These are phyloP conservation scores for Magnolia changhungtana DNA, from an alignment of 164 flowering plant species.

Conservation along the genomic window DNA sequence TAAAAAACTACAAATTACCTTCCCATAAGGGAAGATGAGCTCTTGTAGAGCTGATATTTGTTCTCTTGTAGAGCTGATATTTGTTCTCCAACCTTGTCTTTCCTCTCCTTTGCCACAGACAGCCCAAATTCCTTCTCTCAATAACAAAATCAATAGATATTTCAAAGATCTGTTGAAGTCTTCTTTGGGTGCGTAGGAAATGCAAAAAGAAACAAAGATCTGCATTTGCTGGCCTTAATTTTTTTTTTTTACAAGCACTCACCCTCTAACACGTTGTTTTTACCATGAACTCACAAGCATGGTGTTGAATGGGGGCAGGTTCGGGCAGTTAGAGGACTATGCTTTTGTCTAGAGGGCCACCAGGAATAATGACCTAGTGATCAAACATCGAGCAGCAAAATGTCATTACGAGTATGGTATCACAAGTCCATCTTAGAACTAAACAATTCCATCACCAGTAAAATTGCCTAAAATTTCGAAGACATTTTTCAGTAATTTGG, in stretches of 20 bases:
- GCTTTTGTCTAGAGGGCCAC: constrained; percentile 94
- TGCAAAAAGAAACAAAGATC: background rate
- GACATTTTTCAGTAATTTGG: background rate
- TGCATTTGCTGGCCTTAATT: too few species aligned
- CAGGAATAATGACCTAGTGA: constrained; percentile 98
- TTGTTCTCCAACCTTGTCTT: constrained; percentile 83
- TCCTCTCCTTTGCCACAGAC: constrained; percentile 53
- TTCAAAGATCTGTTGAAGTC: too few species aligned
- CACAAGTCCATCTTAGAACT: constrained; percentile 97
- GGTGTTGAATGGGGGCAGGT: constrained; percentile 92
- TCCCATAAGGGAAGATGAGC: constrained; percentile 89
- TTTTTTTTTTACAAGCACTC: constrained; percentile 5
- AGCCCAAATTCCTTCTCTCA: too few species aligned
- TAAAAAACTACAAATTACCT: constrained; percentile 37
- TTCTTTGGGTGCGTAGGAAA: background rate
- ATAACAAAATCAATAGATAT: too few species aligned
- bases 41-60: constrained; percentile 68
- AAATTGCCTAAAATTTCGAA: constrained; percentile 60
- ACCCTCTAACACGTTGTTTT: constrained; percentile 98
- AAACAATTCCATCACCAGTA: constrained; percentile 96
- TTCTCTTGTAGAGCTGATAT: too few species aligned
- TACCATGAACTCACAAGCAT: constrained; percentile 98
- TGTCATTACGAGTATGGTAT: constrained; percentile 96
- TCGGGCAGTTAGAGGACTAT: constrained; percentile 89
- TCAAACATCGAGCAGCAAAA: constrained; percentile 81